phyloP scores from a whole-genome alignment of 1,139 yeast genomes.

The Suhomyces yuchorum region DNA sequence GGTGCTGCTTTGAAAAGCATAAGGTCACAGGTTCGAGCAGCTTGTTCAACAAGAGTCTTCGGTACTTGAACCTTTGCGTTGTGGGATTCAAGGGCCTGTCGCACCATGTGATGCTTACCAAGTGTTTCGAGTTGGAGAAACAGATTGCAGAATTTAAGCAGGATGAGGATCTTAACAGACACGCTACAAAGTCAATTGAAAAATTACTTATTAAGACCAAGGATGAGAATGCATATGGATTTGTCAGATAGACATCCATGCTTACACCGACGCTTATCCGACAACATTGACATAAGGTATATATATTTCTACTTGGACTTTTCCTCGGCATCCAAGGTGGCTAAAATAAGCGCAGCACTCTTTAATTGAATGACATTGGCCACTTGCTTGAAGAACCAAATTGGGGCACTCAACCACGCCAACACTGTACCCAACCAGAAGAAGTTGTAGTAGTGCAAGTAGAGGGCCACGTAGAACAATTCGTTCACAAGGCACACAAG shows the following conservation, averaged over 20 bases:
- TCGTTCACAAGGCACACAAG: constrained; percentile 91
- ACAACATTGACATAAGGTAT: not conserved
- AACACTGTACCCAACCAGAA: constrained; percentile 70
- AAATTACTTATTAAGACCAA: constrained; percentile 31
- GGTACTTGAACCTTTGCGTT: constrained; percentile 44
- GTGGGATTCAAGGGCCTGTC: constrained; percentile 42
- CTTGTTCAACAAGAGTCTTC: constrained; percentile 31
- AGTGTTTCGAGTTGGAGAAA: constrained; percentile 37
- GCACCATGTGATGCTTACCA: constrained; percentile 30
- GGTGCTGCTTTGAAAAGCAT: constrained; percentile 25
- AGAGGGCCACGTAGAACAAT: constrained; percentile 85
- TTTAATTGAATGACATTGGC: constrained; percentile 87
- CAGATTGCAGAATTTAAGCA: constrained; percentile 33
- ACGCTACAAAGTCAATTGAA: constrained; percentile 35
- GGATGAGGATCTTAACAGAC: constrained; percentile 30
- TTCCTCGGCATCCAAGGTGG: constrained; percentile 75
- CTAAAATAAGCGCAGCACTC: constrained; percentile 81
- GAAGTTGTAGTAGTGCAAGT: constrained; percentile 69
- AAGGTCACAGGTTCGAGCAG: constrained; percentile 13
- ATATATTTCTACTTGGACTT: constrained; percentile 25
- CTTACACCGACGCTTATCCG: not conserved
- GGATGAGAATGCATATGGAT: constrained; percentile 36
- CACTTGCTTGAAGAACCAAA: constrained; percentile 88
- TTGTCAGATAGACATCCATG: constrained; percentile 2
- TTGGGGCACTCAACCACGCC: constrained; percentile 70